phyloP scores from a whole-genome alignment of 495 filamentous ascomycete species.

The Xylaria curta region DNA sequence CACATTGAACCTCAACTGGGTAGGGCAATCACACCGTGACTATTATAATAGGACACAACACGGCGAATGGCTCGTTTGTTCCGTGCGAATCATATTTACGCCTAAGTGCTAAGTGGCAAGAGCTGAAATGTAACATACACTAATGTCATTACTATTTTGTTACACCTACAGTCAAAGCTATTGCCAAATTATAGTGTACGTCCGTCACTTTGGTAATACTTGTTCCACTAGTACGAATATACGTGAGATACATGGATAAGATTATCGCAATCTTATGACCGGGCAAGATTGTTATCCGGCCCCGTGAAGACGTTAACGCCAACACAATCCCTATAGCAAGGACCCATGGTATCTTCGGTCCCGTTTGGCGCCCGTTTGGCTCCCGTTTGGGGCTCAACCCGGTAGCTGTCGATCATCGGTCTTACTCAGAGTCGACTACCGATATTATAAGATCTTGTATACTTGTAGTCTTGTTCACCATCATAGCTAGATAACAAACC shows the following conservation, averaged over 20 bases:
- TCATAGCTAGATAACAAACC: neutral
- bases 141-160: too few relatives aligned
- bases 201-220: too few relatives aligned
- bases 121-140: neutral
- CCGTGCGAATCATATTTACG: neutral
- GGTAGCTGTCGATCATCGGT: constrained; percentile 13
- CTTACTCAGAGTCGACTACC: neutral
- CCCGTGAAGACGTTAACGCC: neutral
- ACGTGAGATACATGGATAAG: neutral
- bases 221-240: neutral
- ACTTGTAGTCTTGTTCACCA: neutral
- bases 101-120: neutral
- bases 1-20: neutral
- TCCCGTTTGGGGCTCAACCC: neutral
- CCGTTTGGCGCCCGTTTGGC: constrained; percentile 9
- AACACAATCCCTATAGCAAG: neutral
- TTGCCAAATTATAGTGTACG: neutral
- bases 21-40: neutral
- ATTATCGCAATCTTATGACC: neutral
- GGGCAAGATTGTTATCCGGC: neutral
- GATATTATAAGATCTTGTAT: neutral
- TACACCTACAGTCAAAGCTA: neutral
- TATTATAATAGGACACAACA: too few relatives aligned
- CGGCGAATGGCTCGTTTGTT: neutral
- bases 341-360: too few relatives aligned